phyloP scores from a whole-genome alignment of 2,329 filamentous ascomycete species.

The Ophiocordyceps unilateralis region DNA sequence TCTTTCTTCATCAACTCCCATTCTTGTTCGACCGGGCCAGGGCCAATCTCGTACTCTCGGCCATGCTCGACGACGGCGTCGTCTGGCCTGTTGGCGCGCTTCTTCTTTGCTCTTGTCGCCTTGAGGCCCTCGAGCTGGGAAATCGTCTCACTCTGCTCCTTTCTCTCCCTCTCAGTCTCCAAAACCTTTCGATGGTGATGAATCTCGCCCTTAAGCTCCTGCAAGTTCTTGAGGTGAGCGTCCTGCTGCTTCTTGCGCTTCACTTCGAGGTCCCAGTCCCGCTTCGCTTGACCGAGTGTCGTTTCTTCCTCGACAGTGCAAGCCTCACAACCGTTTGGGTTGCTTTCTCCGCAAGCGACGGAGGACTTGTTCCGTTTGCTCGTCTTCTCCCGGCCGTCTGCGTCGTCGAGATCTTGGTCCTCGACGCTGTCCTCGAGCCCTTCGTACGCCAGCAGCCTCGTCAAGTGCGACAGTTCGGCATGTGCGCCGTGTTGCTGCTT shows the following conservation, averaged over 20 bases:
- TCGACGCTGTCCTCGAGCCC: slow-evolving; percentile 42
- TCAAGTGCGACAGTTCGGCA: slow-evolving; percentile 45
- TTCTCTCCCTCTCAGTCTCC: slow-evolving; percentile 25
- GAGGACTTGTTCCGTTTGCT: slow-evolving; percentile 38
- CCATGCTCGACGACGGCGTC: background rate
- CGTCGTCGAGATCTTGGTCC: slow-evolving; percentile 19
- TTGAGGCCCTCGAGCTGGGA: slow-evolving; percentile 26
- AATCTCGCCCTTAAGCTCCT: slow-evolving; percentile 35
- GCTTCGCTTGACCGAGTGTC: slow-evolving; percentile 21
- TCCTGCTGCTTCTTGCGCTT: slow-evolving; percentile 25
- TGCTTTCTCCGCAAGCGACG: slow-evolving; percentile 25
- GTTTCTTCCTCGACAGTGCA: slow-evolving; percentile 35
- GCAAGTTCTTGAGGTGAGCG: slow-evolving; percentile 25
- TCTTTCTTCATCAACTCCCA: slow-evolving; percentile 47
- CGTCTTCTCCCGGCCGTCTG: slow-evolving; percentile 33
- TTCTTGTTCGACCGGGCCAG: slow-evolving; percentile 30
- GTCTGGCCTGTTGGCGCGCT: background rate
- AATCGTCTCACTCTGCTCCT: slow-evolving; percentile 24
- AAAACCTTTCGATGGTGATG: slow-evolving; percentile 24
- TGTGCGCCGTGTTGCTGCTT: slow-evolving; percentile 50
- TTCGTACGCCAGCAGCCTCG: slow-evolving; percentile 43
- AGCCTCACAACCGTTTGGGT: slow-evolving; percentile 23
- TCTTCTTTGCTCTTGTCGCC: slow-evolving; percentile 10
- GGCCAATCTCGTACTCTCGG: background rate
- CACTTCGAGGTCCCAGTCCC: slow-evolving; percentile 32